Conservation (phyloP, 352 stramenopile genomes). For the Globisporangium spinosum region DNA sequence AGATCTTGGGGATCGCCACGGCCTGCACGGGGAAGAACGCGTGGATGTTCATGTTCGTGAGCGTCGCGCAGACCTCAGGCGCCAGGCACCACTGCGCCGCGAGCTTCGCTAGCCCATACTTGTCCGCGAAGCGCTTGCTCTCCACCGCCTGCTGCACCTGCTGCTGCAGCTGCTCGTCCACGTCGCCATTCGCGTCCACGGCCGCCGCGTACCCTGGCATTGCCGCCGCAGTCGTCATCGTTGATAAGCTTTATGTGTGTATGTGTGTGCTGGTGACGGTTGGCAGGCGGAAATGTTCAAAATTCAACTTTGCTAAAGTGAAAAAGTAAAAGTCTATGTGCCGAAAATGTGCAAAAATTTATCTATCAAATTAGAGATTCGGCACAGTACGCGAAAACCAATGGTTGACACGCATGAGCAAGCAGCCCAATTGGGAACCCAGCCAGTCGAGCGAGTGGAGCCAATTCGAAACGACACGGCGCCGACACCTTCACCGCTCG, state of each 20-base stretch:
- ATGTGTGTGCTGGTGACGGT: background rate
- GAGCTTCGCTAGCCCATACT: conserved; percentile 67
- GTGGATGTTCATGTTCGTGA: conserved; percentile 47
- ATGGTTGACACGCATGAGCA: conserved; percentile 15
- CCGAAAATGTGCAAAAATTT: background rate
- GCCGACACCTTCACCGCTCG: background rate
- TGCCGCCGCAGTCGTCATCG: background rate
- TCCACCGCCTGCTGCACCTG: conserved; percentile 17
- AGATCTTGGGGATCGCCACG: conserved; percentile 90
- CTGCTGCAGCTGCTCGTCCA: conserved; percentile 14
- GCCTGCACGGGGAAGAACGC: conserved; percentile 96
- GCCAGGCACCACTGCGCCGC: conserved; percentile 46
- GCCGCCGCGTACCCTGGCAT: conserved; percentile 4
- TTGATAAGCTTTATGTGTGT: background rate
- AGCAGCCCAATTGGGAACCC: background rate
- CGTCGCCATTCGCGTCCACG: conserved; percentile 12
- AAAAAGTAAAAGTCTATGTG: background rate
- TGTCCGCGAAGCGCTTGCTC: conserved; percentile 47
- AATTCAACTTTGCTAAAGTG: background rate
- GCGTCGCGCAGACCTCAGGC: conserved; percentile 36
- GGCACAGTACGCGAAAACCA: background rate
- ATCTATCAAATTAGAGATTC: background rate
- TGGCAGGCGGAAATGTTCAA: background rate
- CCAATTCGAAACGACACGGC: conserved; percentile 19
- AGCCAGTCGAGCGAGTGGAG: background rate